A percentile compares a stretch with the other conserved stretches of the same genome.
phyloP scores from a whole-genome alignment of 441 rosid genomes.

The Bruguiera hainesii region DNA sequence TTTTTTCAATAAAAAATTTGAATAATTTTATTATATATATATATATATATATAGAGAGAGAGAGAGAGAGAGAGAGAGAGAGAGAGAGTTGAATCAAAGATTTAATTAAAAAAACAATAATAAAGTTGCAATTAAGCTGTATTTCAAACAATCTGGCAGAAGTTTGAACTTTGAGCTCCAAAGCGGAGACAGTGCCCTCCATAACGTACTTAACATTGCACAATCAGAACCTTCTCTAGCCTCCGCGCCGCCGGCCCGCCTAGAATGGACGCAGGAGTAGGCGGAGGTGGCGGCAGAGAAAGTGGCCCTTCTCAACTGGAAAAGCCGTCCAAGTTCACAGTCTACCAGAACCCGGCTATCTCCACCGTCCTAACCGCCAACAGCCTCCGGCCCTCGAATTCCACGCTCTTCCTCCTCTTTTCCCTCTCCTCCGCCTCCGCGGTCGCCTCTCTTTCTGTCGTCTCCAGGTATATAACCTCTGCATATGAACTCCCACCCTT shows the following conservation, averaged over 20 bases:
- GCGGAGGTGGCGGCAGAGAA: background rate
- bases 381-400: conserved; percentile 69
- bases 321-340: conserved; percentile 62
- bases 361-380: conserved; percentile 72
- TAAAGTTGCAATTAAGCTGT: too few relatives aligned
- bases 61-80: too few relatives aligned
- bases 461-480: conserved; percentile 41
- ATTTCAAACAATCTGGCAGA: too few relatives aligned
- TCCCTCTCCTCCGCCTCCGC: conserved; percentile 59
- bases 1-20: too few relatives aligned
- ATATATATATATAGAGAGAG: too few relatives aligned
- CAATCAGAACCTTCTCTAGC: too few relatives aligned
- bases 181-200: too few relatives aligned
- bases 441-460: conserved; percentile 46
- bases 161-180: too few relatives aligned
- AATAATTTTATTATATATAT: too few relatives aligned
- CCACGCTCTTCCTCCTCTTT: conserved; percentile 40
- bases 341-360: conserved; percentile 70
- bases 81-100: too few relatives aligned
- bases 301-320: background rate
- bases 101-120: too few relatives aligned
- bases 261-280: background rate
- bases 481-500: background rate
- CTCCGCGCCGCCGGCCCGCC: background rate
- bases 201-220: too few relatives aligned